phyloP scores from a whole-genome alignment of 1,139 yeast genomes.

The Meyerozyma athensensis region DNA sequence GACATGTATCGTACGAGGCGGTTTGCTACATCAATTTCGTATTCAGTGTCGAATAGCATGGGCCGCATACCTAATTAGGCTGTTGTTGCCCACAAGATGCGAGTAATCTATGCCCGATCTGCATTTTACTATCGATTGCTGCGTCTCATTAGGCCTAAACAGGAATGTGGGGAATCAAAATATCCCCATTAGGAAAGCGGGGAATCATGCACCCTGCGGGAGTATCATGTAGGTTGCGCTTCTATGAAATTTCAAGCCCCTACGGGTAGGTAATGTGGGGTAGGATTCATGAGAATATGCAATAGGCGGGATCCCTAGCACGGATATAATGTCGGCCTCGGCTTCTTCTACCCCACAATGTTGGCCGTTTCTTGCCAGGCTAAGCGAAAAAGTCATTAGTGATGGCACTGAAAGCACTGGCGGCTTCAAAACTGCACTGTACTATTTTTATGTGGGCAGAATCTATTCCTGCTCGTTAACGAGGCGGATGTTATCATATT shows the following conservation, averaged over 20 bases:
- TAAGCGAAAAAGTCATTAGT: too few species aligned
- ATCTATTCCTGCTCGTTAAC: too few species aligned
- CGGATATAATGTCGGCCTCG: not conserved
- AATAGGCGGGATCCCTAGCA: not conserved
- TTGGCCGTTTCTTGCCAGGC: too few species aligned
- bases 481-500: too few species aligned
- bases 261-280: not conserved
- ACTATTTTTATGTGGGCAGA: too few species aligned
- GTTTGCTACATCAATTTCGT: too few species aligned
- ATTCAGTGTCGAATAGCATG: not conserved
- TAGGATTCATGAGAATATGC: not conserved
- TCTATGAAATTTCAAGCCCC: not conserved
- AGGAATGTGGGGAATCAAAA: constrained; percentile 3
- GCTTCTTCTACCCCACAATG: not conserved
- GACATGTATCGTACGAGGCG: too few species aligned
- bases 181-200: not conserved
- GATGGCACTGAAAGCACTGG: too few species aligned
- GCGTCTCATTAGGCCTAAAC: constrained; percentile 3
- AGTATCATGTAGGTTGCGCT: not conserved
- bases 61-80: constrained; percentile 5
- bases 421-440: too few species aligned
- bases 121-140: not conserved
- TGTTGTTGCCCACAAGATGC: not conserved
- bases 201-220: constrained; percentile 3
- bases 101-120: not conserved